Conservation (phyloP, 345 rosid genomes). For the Melaleuca quinquenervia region DNA sequence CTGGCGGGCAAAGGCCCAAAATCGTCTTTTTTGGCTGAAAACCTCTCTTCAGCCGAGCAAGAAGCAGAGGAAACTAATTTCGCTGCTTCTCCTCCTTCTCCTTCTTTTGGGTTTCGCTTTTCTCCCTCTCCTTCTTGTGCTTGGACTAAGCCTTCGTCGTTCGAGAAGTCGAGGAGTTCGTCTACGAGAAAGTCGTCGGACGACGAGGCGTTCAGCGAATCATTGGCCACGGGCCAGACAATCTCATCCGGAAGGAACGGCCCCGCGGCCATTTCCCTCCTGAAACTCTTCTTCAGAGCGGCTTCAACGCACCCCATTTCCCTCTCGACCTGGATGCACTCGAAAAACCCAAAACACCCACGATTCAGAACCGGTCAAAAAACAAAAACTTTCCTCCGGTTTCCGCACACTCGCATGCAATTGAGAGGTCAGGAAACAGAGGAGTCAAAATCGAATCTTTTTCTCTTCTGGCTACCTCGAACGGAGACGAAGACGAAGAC, state of each 20-base stretch:
- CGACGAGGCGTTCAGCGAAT: conserved; percentile 20
- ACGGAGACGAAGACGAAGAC: conserved; percentile 3
- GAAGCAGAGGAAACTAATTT: conserved; percentile 1
- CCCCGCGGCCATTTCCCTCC: conserved; percentile 46
- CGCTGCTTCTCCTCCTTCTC: background rate
- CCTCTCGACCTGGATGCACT: conserved; percentile 1
- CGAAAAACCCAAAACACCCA: background rate
- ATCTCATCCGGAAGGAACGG: conserved; percentile 2
- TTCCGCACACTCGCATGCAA: background rate
- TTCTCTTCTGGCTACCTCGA: background rate
- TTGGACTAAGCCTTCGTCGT: conserved; percentile 41
- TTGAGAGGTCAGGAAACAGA: background rate
- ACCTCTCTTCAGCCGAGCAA: background rate
- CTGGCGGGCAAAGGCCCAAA: conserved; percentile 34
- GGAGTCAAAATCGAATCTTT: background rate
- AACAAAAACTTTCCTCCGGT: background rate
- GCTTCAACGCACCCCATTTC: conserved; percentile 64
- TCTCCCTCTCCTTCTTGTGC: conserved; percentile 10
- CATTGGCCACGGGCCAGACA: background rate
- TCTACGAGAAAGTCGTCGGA: conserved; percentile 69
- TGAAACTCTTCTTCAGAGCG: conserved; percentile 52
- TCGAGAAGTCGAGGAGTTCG: conserved; percentile 72
- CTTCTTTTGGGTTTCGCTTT: conserved; percentile 3
- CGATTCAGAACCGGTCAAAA: background rate
- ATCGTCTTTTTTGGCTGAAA: conserved; percentile 14